Conservation (phyloP, 225 moss, liverwort and hornwort genomes). For the Marchantia paleacea region DNA sequence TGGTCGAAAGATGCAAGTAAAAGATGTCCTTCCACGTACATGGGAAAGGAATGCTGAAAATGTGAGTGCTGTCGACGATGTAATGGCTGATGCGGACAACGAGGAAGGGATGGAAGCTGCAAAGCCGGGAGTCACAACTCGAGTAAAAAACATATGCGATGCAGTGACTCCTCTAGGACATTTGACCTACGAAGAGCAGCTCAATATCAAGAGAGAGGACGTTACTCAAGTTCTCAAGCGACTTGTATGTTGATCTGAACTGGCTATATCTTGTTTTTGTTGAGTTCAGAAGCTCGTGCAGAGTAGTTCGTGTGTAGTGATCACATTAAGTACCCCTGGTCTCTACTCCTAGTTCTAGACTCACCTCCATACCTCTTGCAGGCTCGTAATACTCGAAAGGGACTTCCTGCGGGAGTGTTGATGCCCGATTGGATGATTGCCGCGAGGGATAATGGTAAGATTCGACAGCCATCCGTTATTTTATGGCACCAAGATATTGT, state of each 20-base stretch:
- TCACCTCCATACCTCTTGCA: conserved; percentile 20
- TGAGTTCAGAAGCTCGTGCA: not conserved
- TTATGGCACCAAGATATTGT: not conserved
- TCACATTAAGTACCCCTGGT: not conserved
- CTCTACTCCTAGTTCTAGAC: not conserved
- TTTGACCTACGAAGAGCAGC: conserved; percentile 75
- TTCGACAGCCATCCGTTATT: not conserved
- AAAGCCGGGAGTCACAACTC: conserved; percentile 44
- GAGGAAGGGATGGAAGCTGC: conserved; percentile 25
- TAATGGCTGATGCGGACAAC: conserved; percentile 27
- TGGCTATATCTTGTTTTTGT: not conserved
- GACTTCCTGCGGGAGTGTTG: conserved; percentile 65
- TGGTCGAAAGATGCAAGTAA: conserved; percentile 69
- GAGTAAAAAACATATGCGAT: conserved; percentile 76
- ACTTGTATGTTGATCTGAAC: conserved; percentile 52
- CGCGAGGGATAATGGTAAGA: conserved; percentile 78
- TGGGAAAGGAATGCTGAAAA: conserved; percentile 70
- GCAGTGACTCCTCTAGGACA: conserved; percentile 90
- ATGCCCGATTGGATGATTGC: conserved; percentile 89
- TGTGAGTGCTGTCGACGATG: conserved; percentile 40
- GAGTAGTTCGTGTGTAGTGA: not conserved
- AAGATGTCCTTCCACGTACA: conserved; percentile 78
- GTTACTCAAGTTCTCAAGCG: conserved; percentile 86
- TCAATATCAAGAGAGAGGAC: conserved; percentile 69
- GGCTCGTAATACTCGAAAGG: conserved; percentile 90